Evolutionary conservation across 179 eudicot species (phyloP), one percentile per base, ranked within the genome.

Genomic region (Drosera spatulata): DNA sequence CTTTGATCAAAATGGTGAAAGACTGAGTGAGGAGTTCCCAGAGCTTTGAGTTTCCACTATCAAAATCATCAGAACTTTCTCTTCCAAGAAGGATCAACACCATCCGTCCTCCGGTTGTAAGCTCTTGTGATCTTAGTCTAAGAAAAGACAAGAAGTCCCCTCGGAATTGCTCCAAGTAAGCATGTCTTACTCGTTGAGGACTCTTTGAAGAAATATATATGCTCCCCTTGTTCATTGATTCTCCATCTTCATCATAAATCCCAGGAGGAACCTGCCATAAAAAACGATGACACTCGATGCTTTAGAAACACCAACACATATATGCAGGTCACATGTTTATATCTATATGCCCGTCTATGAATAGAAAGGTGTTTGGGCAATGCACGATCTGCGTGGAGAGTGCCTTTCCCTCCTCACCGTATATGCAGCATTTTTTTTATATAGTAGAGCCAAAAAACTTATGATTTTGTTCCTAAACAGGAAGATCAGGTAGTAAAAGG

Each of bases 1-100:
- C 69, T 10, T 74, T 61, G 42, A 79, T 68, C 53, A 91, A 63
- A 64, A 69, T 69, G 62, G 70, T 8, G 8, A 91, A 77, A 33
- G 98, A 77, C 48, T 61, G 77, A 65, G 85, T 69, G 37, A 91
- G 86, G 58, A 91, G 75, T 66, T 88, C 69, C 98, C 98, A 91
- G 3, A 84, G 61, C 68, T 83, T 68, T 0, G 85, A 80, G 72
- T 74, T 85, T 69, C 95, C 89, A 61, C 83, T 73, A 55, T 85
- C 91, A 37, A 77, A 63, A 61, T 85, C 91, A 66, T 68, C 54
- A 12, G 61, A 39, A 38, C 69, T 71, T 43, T 69, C 69, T 61
- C 97, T 82, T 63, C 95, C 97, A 56, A 85, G 78, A 39, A 91
- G 71, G 39, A 88, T 74, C 12, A 91, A 74, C 14, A 83, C 85